A percentile compares a stretch with the other conserved stretches of the same genome.
These are phyloP conservation scores for Zymoseptoria tritici DNA, from an alignment of 2,329 filamentous ascomycete species.

Conservation along the genomic window DNA sequence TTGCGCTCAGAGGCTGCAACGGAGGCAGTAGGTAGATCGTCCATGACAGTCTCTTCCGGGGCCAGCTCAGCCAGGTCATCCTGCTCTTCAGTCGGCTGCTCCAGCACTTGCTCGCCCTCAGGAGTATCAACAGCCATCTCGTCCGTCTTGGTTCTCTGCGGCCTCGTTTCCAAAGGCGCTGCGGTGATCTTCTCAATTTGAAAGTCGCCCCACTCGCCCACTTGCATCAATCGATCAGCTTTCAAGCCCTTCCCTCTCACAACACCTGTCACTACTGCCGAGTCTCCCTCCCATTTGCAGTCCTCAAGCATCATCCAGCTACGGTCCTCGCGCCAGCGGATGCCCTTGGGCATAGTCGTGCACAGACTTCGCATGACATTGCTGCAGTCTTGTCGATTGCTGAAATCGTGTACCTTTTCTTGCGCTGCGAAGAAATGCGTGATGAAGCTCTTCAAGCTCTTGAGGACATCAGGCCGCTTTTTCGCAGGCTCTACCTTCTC, in stretches of 20 bases:
- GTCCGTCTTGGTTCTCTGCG: constrained; percentile 45
- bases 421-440: constrained; percentile 89
- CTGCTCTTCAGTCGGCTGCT: constrained; percentile 66
- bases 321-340: constrained; percentile 90
- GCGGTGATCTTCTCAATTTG: constrained; percentile 84
- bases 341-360: constrained; percentile 83
- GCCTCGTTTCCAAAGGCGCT: constrained; percentile 55
- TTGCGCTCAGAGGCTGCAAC: constrained; percentile 51
- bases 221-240: constrained; percentile 78
- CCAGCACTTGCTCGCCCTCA: constrained; percentile 52
- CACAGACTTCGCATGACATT: constrained; percentile 88
- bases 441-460: constrained; percentile 85
- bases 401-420: constrained; percentile 83
- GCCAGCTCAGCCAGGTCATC: constrained; percentile 79
- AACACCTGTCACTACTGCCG: constrained; percentile 62
- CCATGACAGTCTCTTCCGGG: constrained; percentile 77
- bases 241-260: constrained; percentile 82
- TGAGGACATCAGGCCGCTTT: constrained; percentile 64
- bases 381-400: constrained; percentile 81
- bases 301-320: constrained; percentile 93
- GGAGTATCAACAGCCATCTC: constrained; percentile 62
- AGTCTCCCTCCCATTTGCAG: constrained; percentile 57
- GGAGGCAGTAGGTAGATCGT: constrained; percentile 51
- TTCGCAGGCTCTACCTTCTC: constrained; percentile 74
- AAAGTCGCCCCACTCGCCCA: constrained; percentile 91